phyloP scores from a whole-genome alignment of 2,329 filamentous ascomycete genomes.

The Zymoseptoria crescenta region DNA sequence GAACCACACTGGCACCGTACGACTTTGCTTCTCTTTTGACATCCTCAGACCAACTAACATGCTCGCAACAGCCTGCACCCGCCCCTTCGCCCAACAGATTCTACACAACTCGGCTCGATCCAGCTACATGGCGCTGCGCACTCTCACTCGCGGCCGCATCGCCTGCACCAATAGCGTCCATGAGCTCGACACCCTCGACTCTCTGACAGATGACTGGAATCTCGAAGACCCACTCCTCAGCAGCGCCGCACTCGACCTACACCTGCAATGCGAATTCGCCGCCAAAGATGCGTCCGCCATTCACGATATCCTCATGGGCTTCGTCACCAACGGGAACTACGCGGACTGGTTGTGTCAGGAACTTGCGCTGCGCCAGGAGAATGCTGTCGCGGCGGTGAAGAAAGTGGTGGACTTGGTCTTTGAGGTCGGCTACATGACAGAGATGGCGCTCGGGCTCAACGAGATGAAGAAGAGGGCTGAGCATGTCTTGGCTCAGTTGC shows the following conservation, averaged over 20 bases:
- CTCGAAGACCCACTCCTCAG: background rate
- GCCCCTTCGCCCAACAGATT: background rate
- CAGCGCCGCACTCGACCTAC: constrained; percentile 4
- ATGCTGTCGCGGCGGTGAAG: constrained; percentile 4
- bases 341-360: constrained; percentile 3
- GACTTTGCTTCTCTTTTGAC: background rate
- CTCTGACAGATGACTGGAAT: constrained; percentile 8
- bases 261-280: constrained; percentile 7
- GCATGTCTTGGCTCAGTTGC: background rate
- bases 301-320: constrained; percentile 5
- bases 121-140: background rate
- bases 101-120: background rate
- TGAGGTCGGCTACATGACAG: background rate
- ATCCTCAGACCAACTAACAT: background rate
- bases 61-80: background rate
- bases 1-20: background rate
- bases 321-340: background rate
- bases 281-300: constrained; percentile 6
- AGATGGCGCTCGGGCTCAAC: background rate
- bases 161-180: constrained; percentile 5
- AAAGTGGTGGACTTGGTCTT: constrained; percentile 3
- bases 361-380: constrained; percentile 5
- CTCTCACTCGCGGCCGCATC: constrained; percentile 3
- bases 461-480: constrained; percentile 4
- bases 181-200: constrained; percentile 5